Evolutionary conservation across 2,329 filamentous ascomycete genomes (phyloP).

Genomic region (Talaromyces verruculosus): DNA sequence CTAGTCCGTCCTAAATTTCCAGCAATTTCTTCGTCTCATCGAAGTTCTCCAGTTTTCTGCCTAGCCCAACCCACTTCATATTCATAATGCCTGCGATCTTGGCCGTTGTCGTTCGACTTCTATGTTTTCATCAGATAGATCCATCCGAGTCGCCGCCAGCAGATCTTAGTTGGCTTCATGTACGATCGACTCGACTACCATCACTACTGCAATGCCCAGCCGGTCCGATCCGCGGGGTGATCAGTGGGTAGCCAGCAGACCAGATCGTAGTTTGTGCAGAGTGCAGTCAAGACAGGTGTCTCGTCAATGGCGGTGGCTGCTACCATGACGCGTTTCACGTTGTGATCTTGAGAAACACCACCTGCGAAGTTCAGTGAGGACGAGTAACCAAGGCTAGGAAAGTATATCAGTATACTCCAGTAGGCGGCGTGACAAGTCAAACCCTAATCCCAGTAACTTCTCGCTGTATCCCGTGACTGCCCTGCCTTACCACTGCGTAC

Average conservation of each 20-base stretch:
- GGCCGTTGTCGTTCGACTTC: not conserved
- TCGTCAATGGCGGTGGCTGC: not conserved
- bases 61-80: not conserved
- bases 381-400: not conserved
- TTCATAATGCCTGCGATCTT: not conserved
- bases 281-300: not conserved
- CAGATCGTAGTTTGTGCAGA: not conserved
- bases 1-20: not conserved
- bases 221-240: constrained; percentile 9
- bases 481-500: not conserved
- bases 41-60: not conserved
- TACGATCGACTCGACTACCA: not conserved
- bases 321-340: not conserved
- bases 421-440: not conserved
- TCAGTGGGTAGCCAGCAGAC: not conserved
- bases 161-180: not conserved
- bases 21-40: not conserved
- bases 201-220: constrained; percentile 5
- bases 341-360: not conserved
- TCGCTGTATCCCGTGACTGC: not conserved
- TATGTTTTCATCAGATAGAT: not conserved
- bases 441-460: not conserved
- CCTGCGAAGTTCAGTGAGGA: not conserved
- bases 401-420: not conserved
- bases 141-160: not conserved